These are phyloP conservation scores for Hypocreales sp. DNA, from an alignment of 2,329 filamentous ascomycete genomes.

Conservation along the genomic window DNA sequence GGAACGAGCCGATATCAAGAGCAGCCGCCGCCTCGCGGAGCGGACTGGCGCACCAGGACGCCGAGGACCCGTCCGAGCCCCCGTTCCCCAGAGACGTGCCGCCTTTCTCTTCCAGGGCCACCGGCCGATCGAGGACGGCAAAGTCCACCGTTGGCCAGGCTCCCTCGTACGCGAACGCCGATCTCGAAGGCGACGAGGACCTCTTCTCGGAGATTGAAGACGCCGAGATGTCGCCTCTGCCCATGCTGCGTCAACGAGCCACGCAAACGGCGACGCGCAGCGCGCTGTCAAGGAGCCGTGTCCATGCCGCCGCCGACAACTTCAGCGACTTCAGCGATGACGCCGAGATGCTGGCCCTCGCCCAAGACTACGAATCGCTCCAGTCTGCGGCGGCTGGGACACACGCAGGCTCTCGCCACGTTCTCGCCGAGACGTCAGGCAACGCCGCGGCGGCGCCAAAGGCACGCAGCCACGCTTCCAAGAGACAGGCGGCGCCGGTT, in stretches of 20 bases:
- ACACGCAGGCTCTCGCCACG: conserved; percentile 16
- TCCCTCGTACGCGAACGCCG: conserved; percentile 3
- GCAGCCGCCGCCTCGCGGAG: conserved; percentile 7
- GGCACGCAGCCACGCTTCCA: conserved; percentile 12
- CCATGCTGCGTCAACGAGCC: conserved; percentile 3
- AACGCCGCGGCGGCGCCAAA: conserved; percentile 21
- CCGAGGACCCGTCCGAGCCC: conserved; percentile 5
- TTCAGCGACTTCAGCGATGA: conserved; percentile 35
- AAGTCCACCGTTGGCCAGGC: not conserved
- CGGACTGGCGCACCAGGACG: conserved; percentile 10
- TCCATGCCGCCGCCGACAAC: conserved; percentile 13
- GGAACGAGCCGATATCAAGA: conserved; percentile 9
- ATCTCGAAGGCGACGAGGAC: conserved; percentile 12
- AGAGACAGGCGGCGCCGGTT: conserved; percentile 13
- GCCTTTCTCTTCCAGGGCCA: conserved; percentile 2
- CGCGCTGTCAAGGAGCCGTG: conserved; percentile 2
- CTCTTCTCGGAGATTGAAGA: conserved; percentile 16
- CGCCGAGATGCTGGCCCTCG: conserved; percentile 35
- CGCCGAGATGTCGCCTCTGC: conserved; percentile 5
- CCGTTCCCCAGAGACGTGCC: conserved; percentile 12
- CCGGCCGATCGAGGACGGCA: not conserved
- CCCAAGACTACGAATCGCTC: conserved; percentile 30
- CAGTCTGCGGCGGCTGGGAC: conserved; percentile 14
- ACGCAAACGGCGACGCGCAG: conserved; percentile 2
- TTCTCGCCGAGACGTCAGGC: conserved; percentile 32